Evolutionary conservation across 108 stramenopile genomes (phyloP), one percentile per base, ranked within the genome.

Genomic region (Nitzschia sp.): DNA sequence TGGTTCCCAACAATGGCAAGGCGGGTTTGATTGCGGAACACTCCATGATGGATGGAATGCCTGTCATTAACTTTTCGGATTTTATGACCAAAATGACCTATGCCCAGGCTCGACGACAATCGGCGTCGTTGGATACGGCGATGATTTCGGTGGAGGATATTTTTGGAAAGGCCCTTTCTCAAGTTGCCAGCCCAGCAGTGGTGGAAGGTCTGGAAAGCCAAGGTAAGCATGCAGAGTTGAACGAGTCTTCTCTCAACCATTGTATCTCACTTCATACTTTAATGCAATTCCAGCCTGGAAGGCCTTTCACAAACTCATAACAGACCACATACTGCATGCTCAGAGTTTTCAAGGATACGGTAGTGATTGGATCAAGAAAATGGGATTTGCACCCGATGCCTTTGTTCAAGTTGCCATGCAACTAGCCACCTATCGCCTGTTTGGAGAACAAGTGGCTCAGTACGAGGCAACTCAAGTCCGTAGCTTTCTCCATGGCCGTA

Each of bases 361-460:
- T 5, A 59, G 51, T 17, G 62, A 26, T 2, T 75, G 64, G 31
- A 86, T 86, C 45, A 86, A 91, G 79, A 71, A 59, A 32, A 55
- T 33, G 32, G 69, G 61, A 29, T 76, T 79, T 25, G 72, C 86
- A 19, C 88, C 88, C 6, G 88, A 89, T 70, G 86, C 85, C 19
- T 87, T 72, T 68, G 87, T 91, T 18, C 93, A 96, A 81, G 82
- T 87, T 75, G 91, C 91, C 5, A 88, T 93, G 53, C 95, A 96
- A 61, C 81, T 94, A 29, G 93, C 91, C 9, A 77, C 84, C 1
- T 92, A 87, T 56, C 72, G 87, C 21, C 71, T 87, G 21, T 86
- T 82, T 76, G 77, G 75, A 17, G 71, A 85, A 63, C 83, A 78
- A 73, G 86, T 82, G 3, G 89, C 77, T 17, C 89, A 87, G 0